phyloP scores from a whole-genome alignment of 495 filamentous ascomycete genomes.

The Durotheca rogersii region DNA sequence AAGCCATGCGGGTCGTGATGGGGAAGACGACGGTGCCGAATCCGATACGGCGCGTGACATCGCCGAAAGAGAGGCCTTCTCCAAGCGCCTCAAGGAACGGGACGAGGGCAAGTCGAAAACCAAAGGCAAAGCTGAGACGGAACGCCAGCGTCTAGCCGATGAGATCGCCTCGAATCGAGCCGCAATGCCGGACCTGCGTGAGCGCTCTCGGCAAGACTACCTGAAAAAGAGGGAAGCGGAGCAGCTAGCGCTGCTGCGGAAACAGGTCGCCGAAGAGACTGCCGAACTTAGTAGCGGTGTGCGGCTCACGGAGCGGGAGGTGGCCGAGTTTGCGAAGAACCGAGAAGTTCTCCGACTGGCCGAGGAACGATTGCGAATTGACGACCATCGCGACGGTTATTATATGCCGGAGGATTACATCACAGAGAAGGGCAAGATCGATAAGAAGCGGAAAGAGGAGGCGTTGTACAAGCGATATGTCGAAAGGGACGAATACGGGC shows the following conservation, averaged over 20 bases:
- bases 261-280: conserved; percentile 89
- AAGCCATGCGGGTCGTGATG: conserved; percentile 52
- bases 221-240: conserved; percentile 89
- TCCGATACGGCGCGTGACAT: conserved; percentile 66
- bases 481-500: conserved; percentile 81
- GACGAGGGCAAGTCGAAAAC: conserved; percentile 70
- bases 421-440: conserved; percentile 87
- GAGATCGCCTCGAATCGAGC: conserved; percentile 30
- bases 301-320: conserved; percentile 73
- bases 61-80: conserved; percentile 72
- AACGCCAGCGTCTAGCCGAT: conserved; percentile 41
- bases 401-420: conserved; percentile 93
- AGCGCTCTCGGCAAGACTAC: conserved; percentile 88
- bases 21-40: conserved; percentile 47
- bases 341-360: conserved; percentile 82
- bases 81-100: conserved; percentile 61
- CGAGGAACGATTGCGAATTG: conserved; percentile 82
- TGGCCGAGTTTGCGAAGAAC: conserved; percentile 88
- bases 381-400: conserved; percentile 92
- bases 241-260: conserved; percentile 76
- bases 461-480: conserved; percentile 90
- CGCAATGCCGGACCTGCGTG: conserved; percentile 72
- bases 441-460: conserved; percentile 85
- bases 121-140: conserved; percentile 59
- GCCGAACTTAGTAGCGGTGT: conserved; percentile 78